Base-by-base conservation (phyloP, 2,329 filamentous ascomycete genomes). In the Ophiostoma himal-ulmi region DNA sequence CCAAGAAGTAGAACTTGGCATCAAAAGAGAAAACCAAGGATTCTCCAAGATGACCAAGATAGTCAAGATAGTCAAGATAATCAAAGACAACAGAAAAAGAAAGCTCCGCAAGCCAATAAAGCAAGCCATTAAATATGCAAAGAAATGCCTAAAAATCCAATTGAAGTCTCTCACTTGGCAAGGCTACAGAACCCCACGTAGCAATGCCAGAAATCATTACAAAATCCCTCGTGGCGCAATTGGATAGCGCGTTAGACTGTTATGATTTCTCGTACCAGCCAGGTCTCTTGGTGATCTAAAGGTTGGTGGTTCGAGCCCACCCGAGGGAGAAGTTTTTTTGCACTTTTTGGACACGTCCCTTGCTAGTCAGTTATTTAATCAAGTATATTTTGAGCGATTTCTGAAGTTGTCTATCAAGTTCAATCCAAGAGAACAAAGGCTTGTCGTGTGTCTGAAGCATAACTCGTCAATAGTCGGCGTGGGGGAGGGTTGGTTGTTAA, bases 231-330 rank as follows among this genome's bases (percentile, higher is more conserved):
- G 60, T 64, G 60, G 60, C 60, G 60, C 60, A 64, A 64, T 64
- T 64, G 60, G 60, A 34, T 64, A 64, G 60, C 60, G 60, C 60
- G 60, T 64, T 36, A 64, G 60, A 64, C 60, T 64, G 60, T 64
- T 64, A 64, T 34, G 54, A 64, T 17, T 5, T 26, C n/a, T 34
- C 26, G 8, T 37, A 7, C 13, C 26, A 36, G 60, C 34, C 34
- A 10, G 44, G 17, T 48, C 44, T 20, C 44, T 48, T 48, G 44
- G 44, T 48, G 44, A 64, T 64, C 60, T 64, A 36, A 36, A 64
- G 60, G 60, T 64, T 64, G 60, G 60, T 64, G 60, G 60, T 64
- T 64, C 60, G 60, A 67, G 64, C n/a, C 36, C 34, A 39, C 64
- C 60, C 60, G 62, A 66, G 65, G 65, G 34, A 48, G 65, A 17